Evolutionary conservation across 768 basidiomycete genomes (phyloP).

Genomic region (Lentinus brumalis): DNA sequence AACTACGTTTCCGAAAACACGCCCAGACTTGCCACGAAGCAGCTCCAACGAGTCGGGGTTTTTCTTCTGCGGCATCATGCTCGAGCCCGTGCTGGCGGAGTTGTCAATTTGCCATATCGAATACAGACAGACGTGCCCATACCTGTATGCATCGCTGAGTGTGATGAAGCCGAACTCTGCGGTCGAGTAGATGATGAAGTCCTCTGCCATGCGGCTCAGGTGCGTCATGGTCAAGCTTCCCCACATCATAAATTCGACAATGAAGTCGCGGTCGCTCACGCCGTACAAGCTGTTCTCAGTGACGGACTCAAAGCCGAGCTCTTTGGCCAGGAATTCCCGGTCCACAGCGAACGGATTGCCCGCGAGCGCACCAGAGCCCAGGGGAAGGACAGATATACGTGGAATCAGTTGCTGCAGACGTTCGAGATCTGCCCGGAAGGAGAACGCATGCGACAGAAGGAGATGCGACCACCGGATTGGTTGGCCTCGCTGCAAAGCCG

Average conservation of each 20-base stretch:
- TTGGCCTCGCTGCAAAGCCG: slow-evolving; percentile 76
- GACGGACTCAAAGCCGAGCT: slow-evolving; percentile 85
- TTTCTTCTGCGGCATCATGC: slow-evolving; percentile 99
- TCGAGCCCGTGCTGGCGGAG: slow-evolving; percentile 83
- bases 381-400: slow-evolving; percentile 89
- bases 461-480: slow-evolving; percentile 99
- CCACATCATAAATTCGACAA: slow-evolving; percentile 98
- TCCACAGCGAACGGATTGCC: slow-evolving; percentile 96
- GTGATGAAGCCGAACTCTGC: slow-evolving; percentile 97
- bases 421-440: slow-evolving; percentile 87
- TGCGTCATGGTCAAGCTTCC: slow-evolving; percentile 90
- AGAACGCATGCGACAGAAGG: slow-evolving; percentile 91
- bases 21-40: slow-evolving; percentile 91
- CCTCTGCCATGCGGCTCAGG: slow-evolving; percentile 93
- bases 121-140: background rate
- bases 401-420: slow-evolving; percentile 83
- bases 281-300: slow-evolving; percentile 98
- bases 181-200: slow-evolving; percentile 94
- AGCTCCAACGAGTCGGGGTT: slow-evolving; percentile 97
- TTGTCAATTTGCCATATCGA: background rate
- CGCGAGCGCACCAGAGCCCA: slow-evolving; percentile 93
- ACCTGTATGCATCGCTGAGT: slow-evolving; percentile 98
- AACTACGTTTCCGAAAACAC: slow-evolving; percentile 88
- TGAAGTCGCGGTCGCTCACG: slow-evolving; percentile 95
- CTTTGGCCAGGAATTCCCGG: slow-evolving; percentile 86